Conservation (phyloP, 306 rosid genomes). For the Cucumis hystrix region DNA sequence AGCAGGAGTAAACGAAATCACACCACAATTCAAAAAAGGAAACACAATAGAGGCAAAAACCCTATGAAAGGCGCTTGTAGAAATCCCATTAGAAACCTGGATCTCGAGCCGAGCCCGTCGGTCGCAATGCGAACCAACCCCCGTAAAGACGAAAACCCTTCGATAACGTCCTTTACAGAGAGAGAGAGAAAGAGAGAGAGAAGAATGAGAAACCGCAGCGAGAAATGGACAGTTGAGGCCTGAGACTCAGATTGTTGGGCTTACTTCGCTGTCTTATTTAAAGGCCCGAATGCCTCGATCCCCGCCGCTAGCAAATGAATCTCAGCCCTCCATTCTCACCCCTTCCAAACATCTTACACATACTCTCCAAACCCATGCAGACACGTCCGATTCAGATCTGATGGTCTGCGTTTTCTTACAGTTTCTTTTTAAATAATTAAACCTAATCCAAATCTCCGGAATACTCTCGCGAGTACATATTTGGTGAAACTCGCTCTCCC, state of each 20-base stretch:
- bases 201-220: neutral
- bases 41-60: conserved; percentile 11
- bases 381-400: conserved; percentile 5
- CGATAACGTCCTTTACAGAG: conserved; percentile 17
- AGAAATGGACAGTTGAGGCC: neutral
- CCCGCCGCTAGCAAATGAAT: conserved; percentile 14
- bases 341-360: neutral
- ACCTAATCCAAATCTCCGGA: neutral
- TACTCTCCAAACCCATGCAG: neutral
- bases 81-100: conserved; percentile 52
- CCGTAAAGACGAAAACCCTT: conserved; percentile 26
- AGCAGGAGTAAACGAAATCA: conserved; percentile 10
- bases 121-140: conserved; percentile 39
- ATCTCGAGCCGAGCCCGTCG: conserved; percentile 28
- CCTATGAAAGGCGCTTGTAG: conserved; percentile 19
- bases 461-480: neutral
- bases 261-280: conserved; percentile 22
- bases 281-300: conserved; percentile 24
- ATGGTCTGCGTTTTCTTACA: neutral
- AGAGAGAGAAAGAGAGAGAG: conserved; percentile 1
- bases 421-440: neutral
- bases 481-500: neutral
- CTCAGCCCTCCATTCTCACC: conserved; percentile 14
- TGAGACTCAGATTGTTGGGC: conserved; percentile 7
- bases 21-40: neutral